Conservation (phyloP, 2,329 filamentous ascomycete genomes). For the Nothopassalora personata region DNA sequence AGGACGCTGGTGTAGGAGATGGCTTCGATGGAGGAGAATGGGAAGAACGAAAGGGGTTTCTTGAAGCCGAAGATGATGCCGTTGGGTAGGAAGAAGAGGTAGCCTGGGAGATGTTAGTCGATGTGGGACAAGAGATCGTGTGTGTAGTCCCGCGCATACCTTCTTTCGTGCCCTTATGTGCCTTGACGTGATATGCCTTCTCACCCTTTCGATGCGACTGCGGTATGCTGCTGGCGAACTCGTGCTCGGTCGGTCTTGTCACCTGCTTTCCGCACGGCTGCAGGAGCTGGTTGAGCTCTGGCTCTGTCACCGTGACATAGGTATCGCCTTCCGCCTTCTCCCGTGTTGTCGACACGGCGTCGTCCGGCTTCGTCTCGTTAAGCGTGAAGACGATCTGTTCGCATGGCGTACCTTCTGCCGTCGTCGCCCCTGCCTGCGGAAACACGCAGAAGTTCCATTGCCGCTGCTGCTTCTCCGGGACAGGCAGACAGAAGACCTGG, state of each 20-base stretch:
- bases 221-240: conserved; percentile 56
- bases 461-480: conserved; percentile 59
- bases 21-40: conserved; percentile 54
- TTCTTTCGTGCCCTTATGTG: conserved; percentile 60
- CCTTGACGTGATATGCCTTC: conserved; percentile 60
- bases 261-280: conserved; percentile 42
- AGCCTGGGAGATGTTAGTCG: conserved; percentile 40
- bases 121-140: background rate
- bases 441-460: conserved; percentile 60
- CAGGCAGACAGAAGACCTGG: conserved; percentile 56
- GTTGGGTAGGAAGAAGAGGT: conserved; percentile 56
- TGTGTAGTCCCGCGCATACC: conserved; percentile 37
- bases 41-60: conserved; percentile 59
- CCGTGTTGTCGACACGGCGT: conserved; percentile 36
- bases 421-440: conserved; percentile 46
- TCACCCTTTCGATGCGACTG: conserved; percentile 59
- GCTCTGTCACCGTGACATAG: conserved; percentile 40
- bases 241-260: conserved; percentile 49
- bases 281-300: conserved; percentile 47
- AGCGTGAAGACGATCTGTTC: conserved; percentile 59
- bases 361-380: conserved; percentile 44
- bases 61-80: conserved; percentile 62
- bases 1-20: conserved; percentile 61
- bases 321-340: conserved; percentile 39
- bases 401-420: conserved; percentile 30